Conservation (phyloP, 2,329 filamentous ascomycete species). For the Ramularia collo-cygni region DNA sequence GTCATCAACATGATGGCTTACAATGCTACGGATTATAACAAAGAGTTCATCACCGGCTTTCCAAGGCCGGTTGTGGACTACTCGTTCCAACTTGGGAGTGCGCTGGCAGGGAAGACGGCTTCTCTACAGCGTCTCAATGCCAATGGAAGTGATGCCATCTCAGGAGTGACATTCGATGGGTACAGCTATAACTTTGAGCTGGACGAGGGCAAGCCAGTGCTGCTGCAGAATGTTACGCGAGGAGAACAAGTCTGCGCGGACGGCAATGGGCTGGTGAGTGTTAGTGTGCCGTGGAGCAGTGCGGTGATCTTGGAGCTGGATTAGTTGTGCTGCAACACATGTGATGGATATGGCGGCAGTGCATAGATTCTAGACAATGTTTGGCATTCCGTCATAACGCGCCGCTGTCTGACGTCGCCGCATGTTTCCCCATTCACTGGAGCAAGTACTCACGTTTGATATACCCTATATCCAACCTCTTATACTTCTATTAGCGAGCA, state of each 20-base stretch:
- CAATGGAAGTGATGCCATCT: conserved; percentile 58
- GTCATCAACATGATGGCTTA: conserved; percentile 54
- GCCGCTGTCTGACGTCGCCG: too few species aligned
- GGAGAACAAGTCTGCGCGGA: conserved; percentile 38
- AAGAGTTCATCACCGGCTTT: conserved; percentile 39
- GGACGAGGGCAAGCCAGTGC: conserved; percentile 46
- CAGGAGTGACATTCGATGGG: conserved; percentile 56
- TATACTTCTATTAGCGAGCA: too few species aligned
- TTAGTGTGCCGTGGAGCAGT: conserved; percentile 25
- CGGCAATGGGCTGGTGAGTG: conserved; percentile 29
- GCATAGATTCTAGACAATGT: too few species aligned
- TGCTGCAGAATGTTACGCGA: conserved; percentile 49
- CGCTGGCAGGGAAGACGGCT: conserved; percentile 19
- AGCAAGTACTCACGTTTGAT: too few species aligned
- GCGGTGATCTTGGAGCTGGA: conserved; percentile 22
- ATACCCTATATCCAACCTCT: too few species aligned
- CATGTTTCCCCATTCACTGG: too few species aligned
- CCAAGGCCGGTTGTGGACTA: conserved; percentile 36
- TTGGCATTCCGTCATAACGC: too few species aligned
- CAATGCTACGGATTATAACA: conserved; percentile 37
- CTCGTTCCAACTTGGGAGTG: conserved; percentile 34
- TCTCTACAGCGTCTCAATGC: conserved; percentile 48
- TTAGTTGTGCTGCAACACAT: not conserved
- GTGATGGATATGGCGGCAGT: too few species aligned
- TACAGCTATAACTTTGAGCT: conserved; percentile 57